Conservation (phyloP, 179 eudicot genomes). For the Vitellaria paradoxa region DNA sequence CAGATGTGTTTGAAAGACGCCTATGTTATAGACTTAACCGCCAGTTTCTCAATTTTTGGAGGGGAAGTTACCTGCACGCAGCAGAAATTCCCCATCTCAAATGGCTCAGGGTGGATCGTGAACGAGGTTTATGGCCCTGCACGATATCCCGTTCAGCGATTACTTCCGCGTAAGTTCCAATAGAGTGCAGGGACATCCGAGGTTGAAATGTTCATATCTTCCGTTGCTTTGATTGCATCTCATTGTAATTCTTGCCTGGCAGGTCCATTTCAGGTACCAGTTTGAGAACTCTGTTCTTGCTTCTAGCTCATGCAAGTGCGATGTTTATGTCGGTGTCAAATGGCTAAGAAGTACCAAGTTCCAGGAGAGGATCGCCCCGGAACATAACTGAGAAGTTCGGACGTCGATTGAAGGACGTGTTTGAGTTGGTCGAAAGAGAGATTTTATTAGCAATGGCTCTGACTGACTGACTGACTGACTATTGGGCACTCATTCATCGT, state of each 20-base stretch:
- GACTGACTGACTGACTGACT: not conserved
- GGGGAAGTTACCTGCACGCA: constrained; percentile 77
- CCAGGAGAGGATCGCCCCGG: constrained; percentile 53
- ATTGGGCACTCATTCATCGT: not conserved
- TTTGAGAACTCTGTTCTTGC: constrained; percentile 30
- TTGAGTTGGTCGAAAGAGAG: constrained; percentile 62
- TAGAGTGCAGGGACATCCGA: not conserved
- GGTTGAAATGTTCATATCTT: not conserved
- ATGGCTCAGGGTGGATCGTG: constrained; percentile 54
- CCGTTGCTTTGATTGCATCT: not conserved
- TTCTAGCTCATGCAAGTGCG: constrained; percentile 49
- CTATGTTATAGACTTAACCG: constrained; percentile 62
- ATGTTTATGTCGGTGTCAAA: constrained; percentile 50
- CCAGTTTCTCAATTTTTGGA: constrained; percentile 66
- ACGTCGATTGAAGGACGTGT: constrained; percentile 42
- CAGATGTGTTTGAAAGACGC: constrained; percentile 55
- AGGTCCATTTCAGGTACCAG: constrained; percentile 74
- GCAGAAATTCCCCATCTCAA: constrained; percentile 44
- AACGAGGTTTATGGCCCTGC: constrained; percentile 68
- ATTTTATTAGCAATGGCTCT: constrained; percentile 25
- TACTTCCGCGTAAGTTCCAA: constrained; percentile 60
- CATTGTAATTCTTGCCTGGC: constrained; percentile 10
- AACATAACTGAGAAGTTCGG: constrained; percentile 59
- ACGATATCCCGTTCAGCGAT: constrained; percentile 69
- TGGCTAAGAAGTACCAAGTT: constrained; percentile 76